Percentiles rank a stretch among this genome's conserved stretches.
phyloP scores from a whole-genome alignment of 768 basidiomycete genomes.

The Suillus decipiens region DNA sequence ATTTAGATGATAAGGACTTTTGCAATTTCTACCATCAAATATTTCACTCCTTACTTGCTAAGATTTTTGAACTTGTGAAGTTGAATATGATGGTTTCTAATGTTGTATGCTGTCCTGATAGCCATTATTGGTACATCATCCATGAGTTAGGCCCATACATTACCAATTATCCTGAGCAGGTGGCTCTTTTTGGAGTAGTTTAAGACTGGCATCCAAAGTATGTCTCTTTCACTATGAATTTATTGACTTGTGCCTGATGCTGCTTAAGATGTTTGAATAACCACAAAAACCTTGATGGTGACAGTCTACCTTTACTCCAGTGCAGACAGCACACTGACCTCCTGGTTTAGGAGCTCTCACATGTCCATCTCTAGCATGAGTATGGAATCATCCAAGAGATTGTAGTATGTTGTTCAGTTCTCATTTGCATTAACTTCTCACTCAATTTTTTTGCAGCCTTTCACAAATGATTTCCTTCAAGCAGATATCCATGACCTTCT shows the following conservation, averaged over 20 bases:
- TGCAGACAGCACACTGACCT: conserved; percentile 23
- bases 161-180: conserved; percentile 43
- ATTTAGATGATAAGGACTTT: conserved; percentile 18
- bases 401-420: conserved; percentile 24
- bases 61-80: conserved; percentile 25
- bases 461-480: not conserved
- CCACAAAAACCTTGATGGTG: conserved; percentile 27
- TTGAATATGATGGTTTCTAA: conserved; percentile 28
- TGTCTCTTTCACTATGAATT: too few species aligned
- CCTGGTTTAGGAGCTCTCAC: conserved; percentile 21
- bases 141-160: conserved; percentile 40
- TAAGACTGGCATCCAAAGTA: conserved; percentile 32
- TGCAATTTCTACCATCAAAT: conserved; percentile 28
- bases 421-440: not conserved
- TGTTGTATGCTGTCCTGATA: conserved; percentile 29
- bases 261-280: conserved; percentile 27
- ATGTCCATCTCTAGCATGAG: conserved; percentile 30
- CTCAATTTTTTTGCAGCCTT: not conserved
- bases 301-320: conserved; percentile 16
- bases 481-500: not conserved
- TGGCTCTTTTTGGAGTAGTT: too few species aligned
- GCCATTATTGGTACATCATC: conserved; percentile 30
- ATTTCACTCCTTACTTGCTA: conserved; percentile 32
- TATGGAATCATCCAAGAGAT: conserved; percentile 37
- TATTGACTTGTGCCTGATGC: not conserved